Evolutionary conservation across 257 asterid genomes (phyloP).

Genomic region (Buddleja alternifolia): DNA sequence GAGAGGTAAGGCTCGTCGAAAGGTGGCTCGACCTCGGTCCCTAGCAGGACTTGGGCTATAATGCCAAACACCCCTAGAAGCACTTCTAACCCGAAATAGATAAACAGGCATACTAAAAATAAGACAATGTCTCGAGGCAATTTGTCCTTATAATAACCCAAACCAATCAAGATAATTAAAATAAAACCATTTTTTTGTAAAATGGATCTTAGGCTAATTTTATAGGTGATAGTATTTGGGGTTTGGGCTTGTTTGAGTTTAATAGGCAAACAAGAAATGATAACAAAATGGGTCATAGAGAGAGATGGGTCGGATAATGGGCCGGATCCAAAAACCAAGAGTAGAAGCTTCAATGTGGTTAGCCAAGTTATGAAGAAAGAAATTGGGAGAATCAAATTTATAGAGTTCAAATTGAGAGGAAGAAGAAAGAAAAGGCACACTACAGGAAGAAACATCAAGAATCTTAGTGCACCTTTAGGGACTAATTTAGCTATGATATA

Average conservation of each 20-base stretch:
- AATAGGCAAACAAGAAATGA: slow-evolving; percentile 38
- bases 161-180: slow-evolving; percentile 26
- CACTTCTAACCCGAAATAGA: slow-evolving; percentile 35
- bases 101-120: slow-evolving; percentile 28
- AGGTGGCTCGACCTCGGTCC: slow-evolving; percentile 34
- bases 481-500: slow-evolving; percentile 37
- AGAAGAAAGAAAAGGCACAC: slow-evolving; percentile 30
- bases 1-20: slow-evolving; percentile 40
- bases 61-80: slow-evolving; percentile 28
- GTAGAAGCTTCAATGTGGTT: slow-evolving; percentile 50
- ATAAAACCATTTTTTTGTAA: neutral
- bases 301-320: slow-evolving; percentile 51
- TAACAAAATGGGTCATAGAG: slow-evolving; percentile 33
- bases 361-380: slow-evolving; percentile 49
- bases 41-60: slow-evolving; percentile 21
- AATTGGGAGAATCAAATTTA: slow-evolving; percentile 35
- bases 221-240: neutral
- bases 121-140: slow-evolving; percentile 15
- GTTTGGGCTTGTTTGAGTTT: slow-evolving; percentile 17
- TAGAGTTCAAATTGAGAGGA: slow-evolving; percentile 37
- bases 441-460: slow-evolving; percentile 42
- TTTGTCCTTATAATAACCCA: slow-evolving; percentile 19
- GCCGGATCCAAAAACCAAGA: slow-evolving; percentile 46
- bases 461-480: slow-evolving; percentile 43
- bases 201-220: slow-evolving; percentile 5